Evolutionary conservation across 2,329 filamentous ascomycete genomes (phyloP), one percentile per base, ranked within the genome.

Genomic region (Ophiostoma piceae): DNA sequence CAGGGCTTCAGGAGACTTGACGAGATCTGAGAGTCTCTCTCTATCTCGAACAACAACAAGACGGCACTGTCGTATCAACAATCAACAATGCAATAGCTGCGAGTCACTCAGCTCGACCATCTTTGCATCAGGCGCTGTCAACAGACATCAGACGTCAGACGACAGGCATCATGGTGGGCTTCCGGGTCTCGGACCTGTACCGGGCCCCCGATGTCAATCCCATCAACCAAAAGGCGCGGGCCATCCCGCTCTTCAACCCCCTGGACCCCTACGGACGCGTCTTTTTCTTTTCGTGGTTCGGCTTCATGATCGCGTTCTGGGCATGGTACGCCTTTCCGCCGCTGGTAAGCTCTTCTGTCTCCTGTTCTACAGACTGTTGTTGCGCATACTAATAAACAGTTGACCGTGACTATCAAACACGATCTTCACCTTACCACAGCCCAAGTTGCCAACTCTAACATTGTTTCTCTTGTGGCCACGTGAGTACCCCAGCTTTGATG

Each of bases 321-420:
- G 93, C 92, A 12, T 97, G 91, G 91, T 96, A 96, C 82, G 91
- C 93, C 1, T 97, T 96, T 79, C 92, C 93, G 73, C 93, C 93
- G 74, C 82, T 95, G 77, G 88, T 92, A 84, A n/a, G n/a, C n/a
- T n/a, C n/a, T n/a, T n/a, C n/a, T n/a, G n/a, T n/a, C 0, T 5
- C 19, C 11, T 19, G 2, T 16, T 41, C 22, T 9, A 22, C 6
- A 37, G n/a, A 22, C 37, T 12, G 57, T 14, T 1, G 12, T 35
- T 41, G 5, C 35, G n/a, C 11, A 7, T 65, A 35, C 39, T 47
- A 47, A 47, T 47, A 16, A 47, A 4, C 7, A 88, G 83, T 82
- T 92, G 76, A 87, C 88, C 67, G 86, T 90, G 76, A 92, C 92
- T 37, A 96, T 97, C 81, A 90, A 89, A 77, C 83, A 88, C 73